These are phyloP conservation scores for Candida sanyaensis DNA, from an alignment of 1,139 yeast genomes.

Conservation along the genomic window DNA sequence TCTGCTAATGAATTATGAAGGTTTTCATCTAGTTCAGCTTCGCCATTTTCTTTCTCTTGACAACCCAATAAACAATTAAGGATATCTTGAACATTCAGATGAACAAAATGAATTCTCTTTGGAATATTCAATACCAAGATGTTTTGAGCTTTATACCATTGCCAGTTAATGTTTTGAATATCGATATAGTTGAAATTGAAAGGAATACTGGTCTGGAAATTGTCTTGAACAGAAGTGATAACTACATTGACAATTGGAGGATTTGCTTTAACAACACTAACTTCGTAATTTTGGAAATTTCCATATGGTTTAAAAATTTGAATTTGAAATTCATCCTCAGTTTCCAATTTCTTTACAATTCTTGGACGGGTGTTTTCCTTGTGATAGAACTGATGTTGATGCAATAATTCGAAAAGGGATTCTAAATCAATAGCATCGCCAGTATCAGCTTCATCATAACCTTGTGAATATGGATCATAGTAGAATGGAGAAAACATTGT, in stretches of 20 bases:
- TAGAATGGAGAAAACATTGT: conserved; percentile 9
- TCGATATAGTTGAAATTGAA: conserved; percentile 37
- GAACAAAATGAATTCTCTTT: conserved; percentile 24
- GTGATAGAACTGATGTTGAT: conserved; percentile 12
- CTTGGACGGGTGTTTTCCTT: conserved; percentile 27
- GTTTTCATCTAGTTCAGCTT: not conserved
- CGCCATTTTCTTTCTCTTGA: not conserved
- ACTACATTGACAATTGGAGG: conserved; percentile 28
- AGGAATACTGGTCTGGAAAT: conserved; percentile 35
- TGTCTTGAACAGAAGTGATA: conserved; percentile 32
- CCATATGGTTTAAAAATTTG: conserved; percentile 41
- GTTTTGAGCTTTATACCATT: conserved; percentile 31
- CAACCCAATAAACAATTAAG: conserved; percentile 12
- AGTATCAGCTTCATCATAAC: not conserved
- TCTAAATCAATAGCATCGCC: conserved; percentile 8
- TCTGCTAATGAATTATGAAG: conserved; percentile 1
- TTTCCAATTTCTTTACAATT: conserved; percentile 38
- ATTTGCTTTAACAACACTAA: conserved; percentile 29
- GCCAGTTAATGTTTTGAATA: conserved; percentile 37
- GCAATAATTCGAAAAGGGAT: conserved; percentile 13
- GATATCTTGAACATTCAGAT: conserved; percentile 15
- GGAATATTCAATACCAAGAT: conserved; percentile 45
- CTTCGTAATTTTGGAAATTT: conserved; percentile 40
- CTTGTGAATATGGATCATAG: not conserved
- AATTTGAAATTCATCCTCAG: conserved; percentile 39